A percentile compares a stretch with the other conserved stretches of the same genome.
Conservation (phyloP, 768 basidiomycete genomes). For the Multifurca ochricompacta region DNA sequence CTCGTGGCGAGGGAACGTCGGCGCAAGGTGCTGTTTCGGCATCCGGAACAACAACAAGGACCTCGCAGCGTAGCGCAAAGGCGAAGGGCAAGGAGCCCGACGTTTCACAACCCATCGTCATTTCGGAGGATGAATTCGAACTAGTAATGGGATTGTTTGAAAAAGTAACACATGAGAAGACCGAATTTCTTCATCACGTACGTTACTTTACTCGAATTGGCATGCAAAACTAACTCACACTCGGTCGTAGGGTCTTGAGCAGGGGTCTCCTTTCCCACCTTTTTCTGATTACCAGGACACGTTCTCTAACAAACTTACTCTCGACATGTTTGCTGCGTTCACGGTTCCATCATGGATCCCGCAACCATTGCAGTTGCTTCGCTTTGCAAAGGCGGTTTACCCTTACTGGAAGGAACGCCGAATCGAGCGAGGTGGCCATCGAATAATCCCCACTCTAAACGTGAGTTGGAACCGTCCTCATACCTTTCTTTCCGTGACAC, state of each 20-base stretch:
- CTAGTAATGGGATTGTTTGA: conserved; percentile 93
- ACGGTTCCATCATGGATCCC: conserved; percentile 65
- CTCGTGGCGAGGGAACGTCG: conserved; percentile 78
- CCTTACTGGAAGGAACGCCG: conserved; percentile 88
- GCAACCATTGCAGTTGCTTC: conserved; percentile 48
- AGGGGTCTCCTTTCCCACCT: conserved; percentile 60
- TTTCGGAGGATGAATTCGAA: conserved; percentile 91
- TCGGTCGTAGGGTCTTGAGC: conserved; percentile 46
- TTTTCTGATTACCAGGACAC: conserved; percentile 67
- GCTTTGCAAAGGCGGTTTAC: conserved; percentile 68
- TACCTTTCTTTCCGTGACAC: neutral
- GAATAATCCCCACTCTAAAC: conserved; percentile 83
- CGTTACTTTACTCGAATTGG: conserved; percentile 30
- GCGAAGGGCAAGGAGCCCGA: conserved; percentile 84
- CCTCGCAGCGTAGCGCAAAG: conserved; percentile 54
- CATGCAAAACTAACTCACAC: conserved; percentile 5
- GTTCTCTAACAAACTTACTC: conserved; percentile 51
- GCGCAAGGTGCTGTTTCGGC: conserved; percentile 60
- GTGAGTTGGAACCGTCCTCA: conserved; percentile 39
- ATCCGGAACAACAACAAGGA: conserved; percentile 47
- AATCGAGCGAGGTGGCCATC: conserved; percentile 68
- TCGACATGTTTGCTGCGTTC: conserved; percentile 63
- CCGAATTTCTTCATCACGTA: conserved; percentile 86
- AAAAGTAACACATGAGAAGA: conserved; percentile 81
- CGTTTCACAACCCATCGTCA: conserved; percentile 47